Evolutionary conservation across 306 rosid genomes (phyloP).

Genomic region (Cicer pinnatifidum): DNA sequence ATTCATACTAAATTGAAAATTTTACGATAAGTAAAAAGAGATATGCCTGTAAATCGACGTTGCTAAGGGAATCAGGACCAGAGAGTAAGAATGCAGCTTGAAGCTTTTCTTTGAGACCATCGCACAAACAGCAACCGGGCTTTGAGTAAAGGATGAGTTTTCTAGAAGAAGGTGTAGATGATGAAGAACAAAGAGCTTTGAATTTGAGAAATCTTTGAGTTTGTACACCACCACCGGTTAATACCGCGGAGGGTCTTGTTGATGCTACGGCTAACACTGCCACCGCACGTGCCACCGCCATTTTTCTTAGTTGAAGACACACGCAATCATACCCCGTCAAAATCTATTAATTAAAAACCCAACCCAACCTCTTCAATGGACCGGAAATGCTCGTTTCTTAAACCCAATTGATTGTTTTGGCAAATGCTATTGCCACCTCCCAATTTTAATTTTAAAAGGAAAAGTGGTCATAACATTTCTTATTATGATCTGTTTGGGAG

Average conservation of each 20-base stretch:
- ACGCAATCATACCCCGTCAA: not conserved
- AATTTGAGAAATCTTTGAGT: conserved; percentile 45
- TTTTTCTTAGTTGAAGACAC: conserved; percentile 20
- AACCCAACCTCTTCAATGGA: not conserved
- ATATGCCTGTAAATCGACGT: conserved; percentile 65
- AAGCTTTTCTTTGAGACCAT: conserved; percentile 96
- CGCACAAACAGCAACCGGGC: conserved; percentile 97
- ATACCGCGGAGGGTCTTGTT: conserved; percentile 52
- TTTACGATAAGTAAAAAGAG: not conserved
- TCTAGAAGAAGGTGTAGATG: conserved; percentile 58
- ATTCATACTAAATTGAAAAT: not conserved
- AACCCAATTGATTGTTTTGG: conserved; percentile 3
- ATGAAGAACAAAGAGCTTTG: conserved; percentile 49
- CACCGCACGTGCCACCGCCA: conserved; percentile 52
- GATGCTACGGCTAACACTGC: conserved; percentile 39
- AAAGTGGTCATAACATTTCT: no score
- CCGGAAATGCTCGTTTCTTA: not conserved
- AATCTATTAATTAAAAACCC: not conserved
- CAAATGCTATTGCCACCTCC: not conserved
- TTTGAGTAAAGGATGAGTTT: conserved; percentile 85
- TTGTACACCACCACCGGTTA: conserved; percentile 23
- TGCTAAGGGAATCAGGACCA: conserved; percentile 73
- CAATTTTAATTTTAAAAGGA: not conserved
- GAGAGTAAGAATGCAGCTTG: conserved; percentile 70
- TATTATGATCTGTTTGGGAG: no score